phyloP scores from a whole-genome alignment of 441 rosid species.

The Arabidopsis hybrid region DNA sequence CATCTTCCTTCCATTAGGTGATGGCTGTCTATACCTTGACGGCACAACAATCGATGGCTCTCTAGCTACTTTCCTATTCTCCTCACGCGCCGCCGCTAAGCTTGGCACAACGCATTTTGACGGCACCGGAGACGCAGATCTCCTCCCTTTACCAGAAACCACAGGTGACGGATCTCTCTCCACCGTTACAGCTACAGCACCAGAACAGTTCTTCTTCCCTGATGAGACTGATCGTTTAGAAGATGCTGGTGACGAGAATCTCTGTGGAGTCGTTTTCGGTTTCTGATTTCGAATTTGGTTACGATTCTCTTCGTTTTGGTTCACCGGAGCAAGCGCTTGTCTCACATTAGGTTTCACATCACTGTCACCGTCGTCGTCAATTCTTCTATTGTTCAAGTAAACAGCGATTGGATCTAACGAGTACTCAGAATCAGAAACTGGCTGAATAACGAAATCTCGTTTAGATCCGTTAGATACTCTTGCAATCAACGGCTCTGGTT shows the following conservation, averaged over 20 bases:
- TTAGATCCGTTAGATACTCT: constrained; percentile 68
- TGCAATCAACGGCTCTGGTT: constrained; percentile 81
- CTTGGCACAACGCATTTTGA: constrained; percentile 93
- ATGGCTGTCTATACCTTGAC: constrained; percentile 90
- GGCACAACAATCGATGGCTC: constrained; percentile 91
- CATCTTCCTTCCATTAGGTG: constrained; percentile 70
- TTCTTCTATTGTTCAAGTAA: constrained; percentile 59
- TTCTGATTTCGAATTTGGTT: constrained; percentile 37
- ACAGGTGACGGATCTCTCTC: constrained; percentile 76
- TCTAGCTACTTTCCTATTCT: constrained; percentile 66
- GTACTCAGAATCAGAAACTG: constrained; percentile 69
- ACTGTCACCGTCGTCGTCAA: not conserved
- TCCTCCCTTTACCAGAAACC: constrained; percentile 69
- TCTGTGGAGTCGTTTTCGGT: constrained; percentile 54
- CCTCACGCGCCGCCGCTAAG: constrained; percentile 74
- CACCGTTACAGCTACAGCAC: constrained; percentile 6
- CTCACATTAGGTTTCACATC: constrained; percentile 46
- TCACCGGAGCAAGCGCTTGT: constrained; percentile 69
- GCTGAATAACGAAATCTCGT: constrained; percentile 85
- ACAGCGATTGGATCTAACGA: constrained; percentile 83
- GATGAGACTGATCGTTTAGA: constrained; percentile 64
- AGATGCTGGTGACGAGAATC: constrained; percentile 83
- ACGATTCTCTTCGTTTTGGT: constrained; percentile 43
- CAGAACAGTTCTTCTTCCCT: constrained; percentile 52
- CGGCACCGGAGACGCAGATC: constrained; percentile 90